These are phyloP conservation scores for Didymella keratinophila DNA, from an alignment of 2,329 filamentous ascomycete species.

Conservation along the genomic window DNA sequence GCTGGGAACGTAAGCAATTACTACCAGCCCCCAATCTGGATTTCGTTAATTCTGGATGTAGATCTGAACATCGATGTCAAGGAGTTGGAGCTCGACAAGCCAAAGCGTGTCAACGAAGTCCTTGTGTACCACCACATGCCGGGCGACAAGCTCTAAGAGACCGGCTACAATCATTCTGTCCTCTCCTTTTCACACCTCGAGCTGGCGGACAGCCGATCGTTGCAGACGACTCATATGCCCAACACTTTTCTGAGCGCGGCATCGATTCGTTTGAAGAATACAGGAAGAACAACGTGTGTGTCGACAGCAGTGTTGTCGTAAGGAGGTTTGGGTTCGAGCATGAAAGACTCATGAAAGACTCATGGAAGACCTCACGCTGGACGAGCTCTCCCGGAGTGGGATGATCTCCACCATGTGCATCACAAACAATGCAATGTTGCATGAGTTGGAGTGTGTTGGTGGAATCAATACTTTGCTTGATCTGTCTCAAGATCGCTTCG, in stretches of 20 bases:
- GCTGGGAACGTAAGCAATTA: background rate
- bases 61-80: background rate
- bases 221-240: conserved; percentile 5
- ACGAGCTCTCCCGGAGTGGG: no score
- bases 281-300: background rate
- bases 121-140: no score
- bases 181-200: background rate
- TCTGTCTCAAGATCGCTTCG: background rate
- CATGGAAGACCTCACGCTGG: no score
- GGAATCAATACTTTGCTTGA: background rate
- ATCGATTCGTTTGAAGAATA: conserved; percentile 2
- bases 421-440: background rate
- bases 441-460: background rate
- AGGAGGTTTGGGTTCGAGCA: no score
- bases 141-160: no score
- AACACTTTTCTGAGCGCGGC: conserved; percentile 4
- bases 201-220: background rate
- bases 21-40: no score
- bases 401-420: no score
- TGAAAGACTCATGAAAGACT: no score
- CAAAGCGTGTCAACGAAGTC: conserved; percentile 2
- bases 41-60: background rate
- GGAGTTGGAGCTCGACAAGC: background rate
- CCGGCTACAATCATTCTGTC: no score
- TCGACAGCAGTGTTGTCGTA: no score